Conservation (phyloP, 2,329 filamentous ascomycete species). For the Alternaria hordeiaustralica region DNA sequence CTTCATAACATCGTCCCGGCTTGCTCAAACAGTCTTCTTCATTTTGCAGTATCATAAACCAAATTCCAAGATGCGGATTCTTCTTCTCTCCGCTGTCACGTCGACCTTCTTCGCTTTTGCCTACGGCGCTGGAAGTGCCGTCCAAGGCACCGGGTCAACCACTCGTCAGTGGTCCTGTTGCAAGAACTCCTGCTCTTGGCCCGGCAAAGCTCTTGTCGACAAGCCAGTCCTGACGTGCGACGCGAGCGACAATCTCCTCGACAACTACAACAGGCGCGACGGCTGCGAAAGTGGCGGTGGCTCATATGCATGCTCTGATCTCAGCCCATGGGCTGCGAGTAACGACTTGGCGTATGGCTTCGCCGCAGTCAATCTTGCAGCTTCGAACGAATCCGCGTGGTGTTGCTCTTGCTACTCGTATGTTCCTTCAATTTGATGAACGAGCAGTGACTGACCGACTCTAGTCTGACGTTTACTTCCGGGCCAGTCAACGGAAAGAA, state of each 20-base stretch:
- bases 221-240: conserved; percentile 59
- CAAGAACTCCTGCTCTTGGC: conserved; percentile 61
- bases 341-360: conserved; percentile 66
- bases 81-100: background rate
- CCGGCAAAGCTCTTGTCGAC: conserved; percentile 59
- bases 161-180: conserved; percentile 30
- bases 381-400: conserved; percentile 62
- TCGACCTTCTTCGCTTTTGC: background rate
- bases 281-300: conserved; percentile 61
- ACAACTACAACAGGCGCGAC: conserved; percentile 50
- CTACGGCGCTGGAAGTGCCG: conserved; percentile 13
- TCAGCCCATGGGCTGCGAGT: conserved; percentile 65
- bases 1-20: background rate
- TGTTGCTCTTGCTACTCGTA: conserved; percentile 70
- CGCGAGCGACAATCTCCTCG: conserved; percentile 59
- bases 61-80: background rate
- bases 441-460: conserved; percentile 4
- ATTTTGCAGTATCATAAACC: background rate
- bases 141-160: conserved; percentile 24
- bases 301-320: conserved; percentile 61
- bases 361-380: conserved; percentile 65
- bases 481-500: conserved; percentile 64
- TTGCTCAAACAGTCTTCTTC: background rate
- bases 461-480: conserved; percentile 62
- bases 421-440: background rate